Conservation (phyloP, 176 grass and related monocot species). For the Poa pratensis region DNA sequence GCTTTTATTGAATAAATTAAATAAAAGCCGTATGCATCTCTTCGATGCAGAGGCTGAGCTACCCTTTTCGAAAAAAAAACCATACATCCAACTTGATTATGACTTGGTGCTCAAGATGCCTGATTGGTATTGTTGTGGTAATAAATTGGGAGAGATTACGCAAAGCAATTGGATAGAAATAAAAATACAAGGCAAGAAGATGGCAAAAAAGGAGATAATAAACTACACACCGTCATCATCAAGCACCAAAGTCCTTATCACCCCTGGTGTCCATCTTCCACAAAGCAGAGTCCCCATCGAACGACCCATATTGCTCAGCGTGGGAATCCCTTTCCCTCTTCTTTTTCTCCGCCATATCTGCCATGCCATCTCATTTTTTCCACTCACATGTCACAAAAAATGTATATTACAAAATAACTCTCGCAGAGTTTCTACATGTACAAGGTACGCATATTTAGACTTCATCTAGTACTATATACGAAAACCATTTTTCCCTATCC, state of each 20-base stretch:
- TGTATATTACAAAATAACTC: neutral
- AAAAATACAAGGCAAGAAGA: neutral
- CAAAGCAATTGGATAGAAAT: neutral
- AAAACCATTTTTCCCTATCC: too few species aligned
- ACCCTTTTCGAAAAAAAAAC: too few species aligned
- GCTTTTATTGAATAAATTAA: too few species aligned
- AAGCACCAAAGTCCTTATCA: constrained; percentile 49
- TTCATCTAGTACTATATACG: too few species aligned
- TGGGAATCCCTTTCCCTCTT: constrained; percentile 44
- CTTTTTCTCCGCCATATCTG: constrained; percentile 32
- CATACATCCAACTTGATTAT: constrained; percentile 27
- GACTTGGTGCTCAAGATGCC: constrained; percentile 40
- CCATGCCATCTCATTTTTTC: neutral
- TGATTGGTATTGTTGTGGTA: constrained; percentile 15
- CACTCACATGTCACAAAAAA: rapidly evolving
- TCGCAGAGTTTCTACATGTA: neutral
- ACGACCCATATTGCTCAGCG: constrained; percentile 45
- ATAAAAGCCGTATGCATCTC: too few species aligned
- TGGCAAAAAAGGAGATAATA: neutral
- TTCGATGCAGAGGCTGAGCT: too few species aligned
- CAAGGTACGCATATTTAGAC: neutral
- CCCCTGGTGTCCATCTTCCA: constrained; percentile 24
- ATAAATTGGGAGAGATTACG: constrained; percentile 24
- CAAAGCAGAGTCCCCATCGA: constrained; percentile 42
- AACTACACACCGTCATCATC: constrained; percentile 17